These are phyloP conservation scores for Dicorynia guianensis DNA, from an alignment of 306 rosid species.

Conservation along the genomic window DNA sequence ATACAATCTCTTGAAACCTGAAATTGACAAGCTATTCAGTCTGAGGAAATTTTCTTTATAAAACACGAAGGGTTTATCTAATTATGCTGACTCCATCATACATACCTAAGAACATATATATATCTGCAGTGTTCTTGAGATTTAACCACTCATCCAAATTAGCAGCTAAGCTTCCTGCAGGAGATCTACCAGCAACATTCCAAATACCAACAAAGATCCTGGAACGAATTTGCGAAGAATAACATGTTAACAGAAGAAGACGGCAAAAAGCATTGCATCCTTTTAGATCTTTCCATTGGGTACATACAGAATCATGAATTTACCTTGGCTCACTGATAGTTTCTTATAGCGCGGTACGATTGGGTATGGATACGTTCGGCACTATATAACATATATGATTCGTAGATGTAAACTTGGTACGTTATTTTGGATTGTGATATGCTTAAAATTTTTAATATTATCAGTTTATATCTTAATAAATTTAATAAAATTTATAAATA, in stretches of 20 bases:
- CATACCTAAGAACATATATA: slow-evolving; percentile 94
- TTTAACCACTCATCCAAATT: slow-evolving; percentile 92
- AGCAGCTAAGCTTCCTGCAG: slow-evolving; percentile 78
- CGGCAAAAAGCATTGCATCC: background rate
- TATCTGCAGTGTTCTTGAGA: slow-evolving; percentile 83
- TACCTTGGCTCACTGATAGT: slow-evolving; percentile 81
- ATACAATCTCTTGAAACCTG: slow-evolving; percentile 94
- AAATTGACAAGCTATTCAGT: slow-evolving; percentile 5
- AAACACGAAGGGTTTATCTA: background rate
- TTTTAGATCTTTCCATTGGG: slow-evolving; percentile 9
- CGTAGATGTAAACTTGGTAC: no score
- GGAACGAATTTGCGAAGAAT: slow-evolving; percentile 18
- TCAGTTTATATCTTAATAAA: no score
- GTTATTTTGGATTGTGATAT: no score
- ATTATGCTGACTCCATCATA: slow-evolving; percentile 15
- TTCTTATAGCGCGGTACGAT: no score
- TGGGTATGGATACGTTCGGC: no score
- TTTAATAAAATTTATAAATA: no score
- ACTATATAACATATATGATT: no score
- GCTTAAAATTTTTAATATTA: no score
- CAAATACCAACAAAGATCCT: slow-evolving; percentile 93
- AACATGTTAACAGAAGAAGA: slow-evolving; percentile 13
- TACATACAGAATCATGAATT: slow-evolving; percentile 4
- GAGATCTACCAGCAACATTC: slow-evolving; percentile 93
- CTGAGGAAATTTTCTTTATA: background rate